Evolutionary conservation across 352 stramenopile species (phyloP).

Genomic region (Phytophthora constricta): DNA sequence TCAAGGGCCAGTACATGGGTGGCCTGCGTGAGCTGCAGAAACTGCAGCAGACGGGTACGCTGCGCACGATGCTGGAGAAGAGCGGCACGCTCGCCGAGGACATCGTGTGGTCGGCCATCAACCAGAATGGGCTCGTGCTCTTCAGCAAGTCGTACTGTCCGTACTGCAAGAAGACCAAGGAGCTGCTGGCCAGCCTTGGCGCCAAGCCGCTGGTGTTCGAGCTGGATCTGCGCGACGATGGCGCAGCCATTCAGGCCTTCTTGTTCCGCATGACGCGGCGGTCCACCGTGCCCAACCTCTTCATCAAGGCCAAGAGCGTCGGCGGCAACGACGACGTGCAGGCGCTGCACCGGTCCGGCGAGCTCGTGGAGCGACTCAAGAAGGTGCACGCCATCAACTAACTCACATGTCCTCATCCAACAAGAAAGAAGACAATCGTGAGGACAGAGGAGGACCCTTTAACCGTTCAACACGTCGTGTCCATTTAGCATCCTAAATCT

Average conservation of each 20-base stretch:
- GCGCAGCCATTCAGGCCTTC: conserved; percentile 91
- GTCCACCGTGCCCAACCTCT: conserved; percentile 98
- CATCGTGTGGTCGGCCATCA: conserved; percentile 77
- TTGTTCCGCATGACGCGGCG: conserved; percentile 93
- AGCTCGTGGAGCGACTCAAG: conserved; percentile 91
- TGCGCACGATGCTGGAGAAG: conserved; percentile 89
- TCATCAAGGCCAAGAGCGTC: conserved; percentile 95
- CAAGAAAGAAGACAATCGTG: neutral
- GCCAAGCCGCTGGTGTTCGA: conserved; percentile 79
- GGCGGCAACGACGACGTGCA: conserved; percentile 96
- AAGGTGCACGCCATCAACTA: conserved; percentile 62
- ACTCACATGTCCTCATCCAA: too few species aligned
- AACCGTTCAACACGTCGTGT: neutral
- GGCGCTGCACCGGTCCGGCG: conserved; percentile 81
- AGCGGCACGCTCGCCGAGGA: conserved; percentile 71
- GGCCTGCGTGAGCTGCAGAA: conserved; percentile 93
- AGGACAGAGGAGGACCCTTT: neutral
- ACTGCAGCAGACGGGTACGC: conserved; percentile 79
- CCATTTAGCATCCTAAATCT: neutral
- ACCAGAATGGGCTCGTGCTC: conserved; percentile 73
- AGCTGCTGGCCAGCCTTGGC: conserved; percentile 61
- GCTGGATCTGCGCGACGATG: conserved; percentile 86
- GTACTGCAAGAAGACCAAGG: conserved; percentile 89
- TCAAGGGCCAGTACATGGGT: conserved; percentile 93
- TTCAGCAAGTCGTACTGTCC: conserved; percentile 90